A percentile compares a stretch with the other conserved stretches of the same genome.
phyloP scores from a whole-genome alignment of 139 green algal species.

The Astrephomene gubernaculifera region DNA sequence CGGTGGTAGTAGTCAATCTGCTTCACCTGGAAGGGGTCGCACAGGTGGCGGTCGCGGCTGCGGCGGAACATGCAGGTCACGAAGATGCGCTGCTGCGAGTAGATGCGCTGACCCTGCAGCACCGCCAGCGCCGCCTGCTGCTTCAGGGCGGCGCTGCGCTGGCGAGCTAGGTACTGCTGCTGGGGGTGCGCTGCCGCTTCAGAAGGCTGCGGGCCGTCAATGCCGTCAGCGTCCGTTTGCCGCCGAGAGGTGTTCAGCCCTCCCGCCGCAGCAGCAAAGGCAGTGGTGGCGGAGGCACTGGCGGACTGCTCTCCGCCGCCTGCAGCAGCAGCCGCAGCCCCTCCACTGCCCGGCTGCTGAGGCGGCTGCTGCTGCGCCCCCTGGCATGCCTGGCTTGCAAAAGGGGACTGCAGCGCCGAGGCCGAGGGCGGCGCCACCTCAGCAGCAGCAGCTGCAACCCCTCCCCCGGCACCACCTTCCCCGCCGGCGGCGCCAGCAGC shows the following conservation, averaged over 20 bases:
- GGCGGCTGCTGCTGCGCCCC: neutral
- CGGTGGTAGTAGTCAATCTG: conserved; percentile 76
- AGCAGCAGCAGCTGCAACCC: neutral
- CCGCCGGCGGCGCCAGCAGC: neutral
- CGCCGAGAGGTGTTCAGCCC: no score
- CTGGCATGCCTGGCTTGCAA: neutral
- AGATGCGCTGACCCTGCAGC: conserved; percentile 40
- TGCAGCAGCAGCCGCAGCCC: neutral
- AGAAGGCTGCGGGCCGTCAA: no score
- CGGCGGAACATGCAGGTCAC: conserved; percentile 49
- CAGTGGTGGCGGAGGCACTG: no score
- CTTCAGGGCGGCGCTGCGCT: neutral
- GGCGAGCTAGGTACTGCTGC: no score
- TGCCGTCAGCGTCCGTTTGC: no score
- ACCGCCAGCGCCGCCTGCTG: neutral
- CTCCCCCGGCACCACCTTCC: neutral
- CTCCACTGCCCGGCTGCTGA: neutral
- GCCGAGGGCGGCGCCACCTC: no score
- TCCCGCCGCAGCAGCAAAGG: no score
- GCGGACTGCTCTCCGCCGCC: no score
- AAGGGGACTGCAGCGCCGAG: neutral
- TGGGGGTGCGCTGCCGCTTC: no score
- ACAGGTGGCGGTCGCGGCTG: conserved; percentile 63
- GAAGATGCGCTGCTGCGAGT: conserved; percentile 58
- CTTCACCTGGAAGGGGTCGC: conserved; percentile 75